phyloP scores from a whole-genome alignment of 257 asterid genomes.

The Solanum piurae region DNA sequence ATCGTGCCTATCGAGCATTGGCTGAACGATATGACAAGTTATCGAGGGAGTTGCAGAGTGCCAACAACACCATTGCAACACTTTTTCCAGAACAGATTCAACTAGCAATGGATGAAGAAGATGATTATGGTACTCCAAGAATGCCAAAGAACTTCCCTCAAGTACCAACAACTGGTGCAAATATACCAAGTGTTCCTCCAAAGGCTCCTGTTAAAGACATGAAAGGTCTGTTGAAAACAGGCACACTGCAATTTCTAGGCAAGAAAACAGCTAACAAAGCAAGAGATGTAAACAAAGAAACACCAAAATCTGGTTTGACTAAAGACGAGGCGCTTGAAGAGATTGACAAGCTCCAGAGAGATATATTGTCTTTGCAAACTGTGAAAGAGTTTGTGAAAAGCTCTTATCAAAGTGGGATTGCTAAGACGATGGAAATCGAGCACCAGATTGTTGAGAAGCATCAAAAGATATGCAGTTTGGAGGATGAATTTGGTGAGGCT shows the following conservation, averaged over 20 bases:
- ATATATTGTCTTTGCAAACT: constrained; percentile 67
- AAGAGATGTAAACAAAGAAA: not conserved
- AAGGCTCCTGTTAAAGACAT: constrained; percentile 43
- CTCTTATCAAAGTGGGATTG: constrained; percentile 66
- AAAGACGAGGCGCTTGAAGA: constrained; percentile 54
- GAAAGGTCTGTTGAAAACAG: constrained; percentile 38
- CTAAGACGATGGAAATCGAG: constrained; percentile 71
- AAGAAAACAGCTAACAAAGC: constrained; percentile 16
- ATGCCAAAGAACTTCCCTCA: constrained; percentile 16
- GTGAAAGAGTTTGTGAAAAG: constrained; percentile 81
- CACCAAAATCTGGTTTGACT: constrained; percentile 37
- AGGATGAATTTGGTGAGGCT: constrained; percentile 63
- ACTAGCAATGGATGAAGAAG: constrained; percentile 48
- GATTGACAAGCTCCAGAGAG: constrained; percentile 75
- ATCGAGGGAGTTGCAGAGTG: constrained; percentile 77
- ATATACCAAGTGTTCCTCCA: constrained; percentile 44
- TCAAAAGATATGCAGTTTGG: constrained; percentile 45
- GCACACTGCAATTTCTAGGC: constrained; percentile 33
- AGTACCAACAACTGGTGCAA: constrained; percentile 10
- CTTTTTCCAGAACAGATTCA: constrained; percentile 76
- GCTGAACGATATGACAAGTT: constrained; percentile 84
- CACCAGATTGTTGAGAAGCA: constrained; percentile 68
- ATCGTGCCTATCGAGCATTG: constrained; percentile 50
- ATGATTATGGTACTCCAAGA: constrained; percentile 20
- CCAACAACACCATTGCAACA: constrained; percentile 74